These are phyloP conservation scores for Trichophyton benhamiae DNA, from an alignment of 2,329 filamentous ascomycete species.

Conservation along the genomic window DNA sequence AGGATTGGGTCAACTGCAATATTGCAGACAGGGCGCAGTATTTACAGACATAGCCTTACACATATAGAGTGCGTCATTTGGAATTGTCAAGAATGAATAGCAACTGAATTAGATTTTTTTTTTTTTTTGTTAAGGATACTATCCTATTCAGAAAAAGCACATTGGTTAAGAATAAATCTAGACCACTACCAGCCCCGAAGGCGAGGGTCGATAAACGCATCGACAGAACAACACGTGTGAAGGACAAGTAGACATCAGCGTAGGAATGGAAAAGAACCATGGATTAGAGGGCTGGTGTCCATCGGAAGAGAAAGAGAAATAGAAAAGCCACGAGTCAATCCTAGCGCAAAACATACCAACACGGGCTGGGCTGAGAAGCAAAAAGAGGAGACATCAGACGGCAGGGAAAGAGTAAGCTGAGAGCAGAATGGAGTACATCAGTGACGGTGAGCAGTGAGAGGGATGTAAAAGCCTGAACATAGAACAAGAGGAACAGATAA, in stretches of 20 bases:
- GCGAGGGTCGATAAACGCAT: background rate
- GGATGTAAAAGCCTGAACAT: background rate
- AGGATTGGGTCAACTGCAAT: too few species aligned
- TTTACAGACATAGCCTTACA: too few species aligned
- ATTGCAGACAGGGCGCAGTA: too few species aligned
- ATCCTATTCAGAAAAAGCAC: background rate
- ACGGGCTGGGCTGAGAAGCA: background rate
- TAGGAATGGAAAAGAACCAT: conserved; percentile 5
- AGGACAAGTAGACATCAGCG: conserved; percentile 1
- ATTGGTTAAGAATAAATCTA: background rate
- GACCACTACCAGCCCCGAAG: background rate
- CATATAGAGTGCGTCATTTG: too few species aligned
- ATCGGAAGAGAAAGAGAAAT: conserved; percentile 10
- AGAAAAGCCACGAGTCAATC: conserved; percentile 40
- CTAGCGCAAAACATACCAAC: conserved; percentile 11
- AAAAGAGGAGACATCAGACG: conserved; percentile 30
- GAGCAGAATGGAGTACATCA: conserved; percentile 9
- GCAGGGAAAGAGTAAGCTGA: conserved; percentile 36
- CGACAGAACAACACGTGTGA: background rate
- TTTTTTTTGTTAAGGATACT: background rate
- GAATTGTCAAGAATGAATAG: background rate
- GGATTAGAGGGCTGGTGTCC: conserved; percentile 2
- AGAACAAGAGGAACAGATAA: background rate
- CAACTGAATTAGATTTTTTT: background rate
- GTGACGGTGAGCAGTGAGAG: background rate